Evolutionary conservation across 2,329 filamentous ascomycete genomes (phyloP), one percentile per base, ranked within the genome.

Genomic region (Penicillium janthinellum): DNA sequence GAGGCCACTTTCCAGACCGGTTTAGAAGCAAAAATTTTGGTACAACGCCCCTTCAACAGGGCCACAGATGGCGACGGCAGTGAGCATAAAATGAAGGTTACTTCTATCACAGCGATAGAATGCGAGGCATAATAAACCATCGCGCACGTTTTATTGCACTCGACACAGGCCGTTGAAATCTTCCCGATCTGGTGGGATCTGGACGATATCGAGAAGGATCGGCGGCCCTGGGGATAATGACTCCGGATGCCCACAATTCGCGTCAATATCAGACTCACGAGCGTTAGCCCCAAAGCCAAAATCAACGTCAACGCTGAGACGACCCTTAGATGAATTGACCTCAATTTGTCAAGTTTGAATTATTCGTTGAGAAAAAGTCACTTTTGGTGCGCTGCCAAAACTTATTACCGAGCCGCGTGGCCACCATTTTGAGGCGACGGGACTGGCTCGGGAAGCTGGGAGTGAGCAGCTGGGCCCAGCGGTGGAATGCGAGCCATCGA

Each of bases 401-500:
- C 25, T 41, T 52, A 65, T 35, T 63, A 54, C 6, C 57, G 48
- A 6, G 54, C 35, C 10, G 15, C 50, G 39, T 59, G 49, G n/a
- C 35, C 49, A 28, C 58, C 62, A 14, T 61, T 60, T 37, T 63
- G 65, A 41, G 68, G 65, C 17, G 64, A 65, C 39, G 67, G 61
- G 11, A 68, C 56, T 7, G 67, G 59, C 47, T 70, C 70, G n/a
- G 62, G 70, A 28, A 69, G 64, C 12, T 68, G 68, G 3, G 62
- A 59, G 39, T 64, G 57, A 15, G 68, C 64, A 12, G 69, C 67
- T 20, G 73, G 67, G n/a, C 67, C 70, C 41, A 75, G 47, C n/a
- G 71, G 67, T 22, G 71, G 72, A 28, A 75, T 66, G 17, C 70
- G 72, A 55, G 71, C 71, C 49, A 75, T 62, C 0, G 72, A 73